Base-by-base conservation (phyloP, 2,329 filamentous ascomycete species). In the Botrytis fabae region DNA sequence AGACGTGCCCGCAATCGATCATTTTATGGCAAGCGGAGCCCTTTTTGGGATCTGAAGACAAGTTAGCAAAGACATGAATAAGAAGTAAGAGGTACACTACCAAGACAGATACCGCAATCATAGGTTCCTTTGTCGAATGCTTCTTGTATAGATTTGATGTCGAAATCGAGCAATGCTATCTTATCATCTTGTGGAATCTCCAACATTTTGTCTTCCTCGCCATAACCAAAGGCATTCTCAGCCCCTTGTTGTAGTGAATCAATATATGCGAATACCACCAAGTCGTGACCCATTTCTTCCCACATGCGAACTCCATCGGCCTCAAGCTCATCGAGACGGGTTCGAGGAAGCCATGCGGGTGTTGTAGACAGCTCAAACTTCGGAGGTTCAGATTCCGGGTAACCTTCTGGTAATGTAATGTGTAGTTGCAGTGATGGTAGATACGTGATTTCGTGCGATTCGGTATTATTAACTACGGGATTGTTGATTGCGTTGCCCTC, bases 61-160 rank as follows among this genome's bases (percentile, higher is more conserved):
- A 70, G 57, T 75, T 63, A 76, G 68, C 62, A 18, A 18, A 51
- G 28, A 46, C 20, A 74, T 77, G 6, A 74, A 9, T 20, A 40
- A 54, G 59, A 72, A 28, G 75, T 16, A 28, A 46, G 63, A 54
- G 4, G 35, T 20, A n/a, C 51, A 84, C 72, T 82, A 89, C 87
- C 87, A 64, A 98, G 83, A 80, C 95, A 98, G 65, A 98, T 88
- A 2, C 92, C 93, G 77, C 95, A 98, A 70, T 95, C 90, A 80
- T 96, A 98, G 0, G 93, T 97, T 78, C 91, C 92, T 76, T 89
- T 90, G 74, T 96, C 91, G 80, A 98, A 98, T 0, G 90, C 89
- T 35, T 89, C 88, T 71, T 89, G 88, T 79, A 92, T 92, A 10
- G 92, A 90, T 75, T 91, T 90, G 73, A 89, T 90, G 79, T 97